Conservation (phyloP, 805 yeast genomes). For the Yarrowia phangngaensis region DNA sequence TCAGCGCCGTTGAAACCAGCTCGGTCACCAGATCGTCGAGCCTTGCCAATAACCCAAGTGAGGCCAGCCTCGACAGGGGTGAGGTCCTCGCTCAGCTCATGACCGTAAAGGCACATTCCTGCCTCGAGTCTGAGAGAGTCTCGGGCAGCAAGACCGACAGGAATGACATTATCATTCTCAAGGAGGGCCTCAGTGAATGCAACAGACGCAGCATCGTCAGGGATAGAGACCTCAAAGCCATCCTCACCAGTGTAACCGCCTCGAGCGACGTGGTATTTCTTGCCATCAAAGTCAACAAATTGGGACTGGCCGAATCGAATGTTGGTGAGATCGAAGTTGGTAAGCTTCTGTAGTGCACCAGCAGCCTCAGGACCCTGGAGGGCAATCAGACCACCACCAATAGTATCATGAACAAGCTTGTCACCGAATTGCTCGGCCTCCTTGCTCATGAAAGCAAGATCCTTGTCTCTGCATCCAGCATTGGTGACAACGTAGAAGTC, state of each 20-base stretch:
- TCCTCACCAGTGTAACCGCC: conserved; percentile 99
- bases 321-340: conserved; percentile 54
- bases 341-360: conserved; percentile 58
- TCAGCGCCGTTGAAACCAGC: conserved; percentile 71
- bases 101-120: conserved; percentile 96
- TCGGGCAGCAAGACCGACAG: conserved; percentile 97
- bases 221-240: conserved; percentile 88
- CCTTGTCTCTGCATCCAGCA: conserved; percentile 90
- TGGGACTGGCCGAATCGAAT: conserved; percentile 72
- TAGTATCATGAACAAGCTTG: conserved; percentile 38
- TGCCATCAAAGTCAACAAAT: conserved; percentile 44
- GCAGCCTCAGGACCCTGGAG: conserved; percentile 89
- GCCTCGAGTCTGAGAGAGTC: conserved; percentile 95
- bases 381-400: conserved; percentile 75
- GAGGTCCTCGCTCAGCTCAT: conserved; percentile 72
- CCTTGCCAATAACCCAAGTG: conserved; percentile 84
- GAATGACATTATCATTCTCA: conserved; percentile 57
- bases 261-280: conserved; percentile 72
- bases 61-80: conserved; percentile 89
- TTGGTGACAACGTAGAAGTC: conserved; percentile 87
- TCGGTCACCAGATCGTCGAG: conserved; percentile 52
- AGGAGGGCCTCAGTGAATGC: conserved; percentile 61
- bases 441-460: conserved; percentile 56
- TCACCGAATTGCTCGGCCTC: conserved; percentile 46
- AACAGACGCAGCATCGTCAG: conserved; percentile 48